phyloP scores from a whole-genome alignment of 164 flowering plant genomes.

The Sedum album region DNA sequence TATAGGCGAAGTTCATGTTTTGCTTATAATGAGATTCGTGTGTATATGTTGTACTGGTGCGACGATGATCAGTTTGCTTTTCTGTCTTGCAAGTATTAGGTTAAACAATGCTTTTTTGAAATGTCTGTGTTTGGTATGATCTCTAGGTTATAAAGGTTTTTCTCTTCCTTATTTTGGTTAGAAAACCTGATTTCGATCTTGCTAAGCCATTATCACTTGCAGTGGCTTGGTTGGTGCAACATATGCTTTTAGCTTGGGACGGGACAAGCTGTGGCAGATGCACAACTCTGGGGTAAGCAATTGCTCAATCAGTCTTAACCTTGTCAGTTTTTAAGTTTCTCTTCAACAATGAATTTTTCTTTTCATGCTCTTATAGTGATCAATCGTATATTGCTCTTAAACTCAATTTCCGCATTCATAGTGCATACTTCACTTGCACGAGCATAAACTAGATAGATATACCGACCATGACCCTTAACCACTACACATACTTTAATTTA shows the following conservation, averaged over 20 bases:
- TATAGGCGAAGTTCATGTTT: no score
- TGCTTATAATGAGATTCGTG: no score
- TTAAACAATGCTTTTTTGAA: background rate
- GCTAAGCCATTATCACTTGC: slow-evolving; percentile 16
- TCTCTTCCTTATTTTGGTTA: no score
- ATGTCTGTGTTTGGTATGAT: background rate
- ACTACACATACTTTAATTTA: no score
- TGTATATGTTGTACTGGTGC: no score
- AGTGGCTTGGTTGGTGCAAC: slow-evolving; percentile 52
- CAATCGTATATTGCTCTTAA: background rate
- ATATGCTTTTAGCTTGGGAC: slow-evolving; percentile 30
- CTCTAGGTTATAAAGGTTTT: no score
- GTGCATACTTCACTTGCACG: no score
- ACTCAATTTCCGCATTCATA: no score
- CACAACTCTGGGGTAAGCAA: slow-evolving; percentile 64
- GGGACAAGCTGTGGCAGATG: slow-evolving; percentile 56
- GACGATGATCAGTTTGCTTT: no score
- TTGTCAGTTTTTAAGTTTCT: background rate
- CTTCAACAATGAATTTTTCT: background rate
- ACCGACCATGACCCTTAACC: no score
- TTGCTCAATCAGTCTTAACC: no score
- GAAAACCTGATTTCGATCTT: background rate
- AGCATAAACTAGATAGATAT: no score
- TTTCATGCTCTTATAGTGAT: background rate
- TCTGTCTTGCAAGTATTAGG: background rate